A percentile compares a stretch with the other conserved stretches of the same genome.
phyloP scores from a whole-genome alignment of 306 rosid genomes.

The Fragaria nilgerrensis region DNA sequence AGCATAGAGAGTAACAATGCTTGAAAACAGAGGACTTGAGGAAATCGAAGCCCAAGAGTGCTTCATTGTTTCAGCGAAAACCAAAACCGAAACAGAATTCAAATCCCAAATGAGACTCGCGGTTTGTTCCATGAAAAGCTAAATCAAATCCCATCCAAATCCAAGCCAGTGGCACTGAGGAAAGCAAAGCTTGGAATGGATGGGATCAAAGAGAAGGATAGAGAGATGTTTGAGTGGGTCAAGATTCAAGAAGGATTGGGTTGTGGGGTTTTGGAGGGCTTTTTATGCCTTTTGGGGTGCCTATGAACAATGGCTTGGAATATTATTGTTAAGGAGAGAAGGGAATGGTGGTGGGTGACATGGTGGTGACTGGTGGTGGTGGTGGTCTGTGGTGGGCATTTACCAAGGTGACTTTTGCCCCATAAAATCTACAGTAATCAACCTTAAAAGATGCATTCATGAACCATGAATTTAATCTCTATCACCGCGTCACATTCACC shows the following conservation, averaged over 20 bases:
- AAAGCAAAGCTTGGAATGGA: conserved; percentile 14
- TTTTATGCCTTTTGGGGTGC: conserved; percentile 15
- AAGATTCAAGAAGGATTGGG: conserved; percentile 31
- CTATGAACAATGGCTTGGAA: conserved; percentile 46
- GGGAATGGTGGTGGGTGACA: conserved; percentile 27
- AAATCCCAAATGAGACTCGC: conserved; percentile 20
- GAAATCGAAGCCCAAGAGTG: conserved; percentile 37
- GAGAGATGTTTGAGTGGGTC: neutral
- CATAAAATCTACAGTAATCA: conserved; percentile 33
- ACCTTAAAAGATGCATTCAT: conserved; percentile 47
- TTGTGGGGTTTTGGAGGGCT: conserved; percentile 46
- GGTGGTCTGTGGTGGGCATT: conserved; percentile 23
- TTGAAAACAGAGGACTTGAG: conserved; percentile 64
- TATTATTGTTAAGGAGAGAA: conserved; percentile 3
- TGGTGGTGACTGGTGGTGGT: neutral
- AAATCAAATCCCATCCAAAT: conserved; percentile 35
- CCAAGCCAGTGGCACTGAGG: neutral
- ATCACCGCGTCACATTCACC: neutral
- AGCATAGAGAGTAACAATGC: conserved; percentile 51
- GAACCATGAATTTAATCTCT: conserved; percentile 27
- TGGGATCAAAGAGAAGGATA: conserved; percentile 17
- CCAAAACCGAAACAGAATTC: conserved; percentile 21
- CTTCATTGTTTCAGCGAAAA: conserved; percentile 22
- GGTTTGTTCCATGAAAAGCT: conserved; percentile 36
- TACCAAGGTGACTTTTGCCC: conserved; percentile 47